Evolutionary conservation across 2,329 filamentous ascomycete species (phyloP).

Genomic region (Penicillium sp.): DNA sequence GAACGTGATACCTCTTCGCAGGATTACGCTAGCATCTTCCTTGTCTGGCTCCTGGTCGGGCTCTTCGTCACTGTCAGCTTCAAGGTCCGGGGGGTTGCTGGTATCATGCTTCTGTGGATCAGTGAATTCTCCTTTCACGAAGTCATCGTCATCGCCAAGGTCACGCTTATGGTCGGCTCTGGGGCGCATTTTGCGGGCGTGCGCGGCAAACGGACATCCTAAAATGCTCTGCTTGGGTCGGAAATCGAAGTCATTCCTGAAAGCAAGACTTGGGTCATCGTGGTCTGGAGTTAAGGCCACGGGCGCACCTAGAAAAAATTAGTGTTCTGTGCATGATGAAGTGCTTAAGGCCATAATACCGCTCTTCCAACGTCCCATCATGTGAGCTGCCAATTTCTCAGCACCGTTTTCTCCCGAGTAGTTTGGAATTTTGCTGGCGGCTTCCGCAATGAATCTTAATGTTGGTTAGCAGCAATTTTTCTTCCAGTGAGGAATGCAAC

Average conservation of each 20-base stretch:
- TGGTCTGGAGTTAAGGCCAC: background rate
- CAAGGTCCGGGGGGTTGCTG: background rate
- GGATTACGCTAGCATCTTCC: constrained; percentile 32
- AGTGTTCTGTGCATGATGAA: constrained; percentile 18
- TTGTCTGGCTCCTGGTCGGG: background rate
- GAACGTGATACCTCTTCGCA: constrained; percentile 49
- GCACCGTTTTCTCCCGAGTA: constrained; percentile 19
- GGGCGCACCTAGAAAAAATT: constrained; percentile 14
- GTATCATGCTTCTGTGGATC: constrained; percentile 1
- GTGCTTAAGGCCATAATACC: constrained; percentile 15
- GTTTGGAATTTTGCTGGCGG: constrained; percentile 23
- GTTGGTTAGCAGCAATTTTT: background rate
- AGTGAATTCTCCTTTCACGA: constrained; percentile 1
- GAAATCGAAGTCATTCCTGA: constrained; percentile 41
- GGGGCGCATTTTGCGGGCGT: constrained; percentile 51
- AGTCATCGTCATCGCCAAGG: constrained; percentile 27
- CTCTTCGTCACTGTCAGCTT: constrained; percentile 6
- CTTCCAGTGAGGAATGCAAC: background rate
- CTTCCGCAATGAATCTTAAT: constrained; percentile 10
- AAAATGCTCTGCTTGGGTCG: constrained; percentile 29
- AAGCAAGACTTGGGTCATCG: constrained; percentile 34
- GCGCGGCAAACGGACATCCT: constrained; percentile 48
- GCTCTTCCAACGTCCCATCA: constrained; percentile 49
- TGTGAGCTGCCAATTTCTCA: constrained; percentile 41
- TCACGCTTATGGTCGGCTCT: constrained; percentile 31